These are phyloP conservation scores for Pythium phragmiticola DNA, from an alignment of 352 stramenopile genomes.

Conservation along the genomic window DNA sequence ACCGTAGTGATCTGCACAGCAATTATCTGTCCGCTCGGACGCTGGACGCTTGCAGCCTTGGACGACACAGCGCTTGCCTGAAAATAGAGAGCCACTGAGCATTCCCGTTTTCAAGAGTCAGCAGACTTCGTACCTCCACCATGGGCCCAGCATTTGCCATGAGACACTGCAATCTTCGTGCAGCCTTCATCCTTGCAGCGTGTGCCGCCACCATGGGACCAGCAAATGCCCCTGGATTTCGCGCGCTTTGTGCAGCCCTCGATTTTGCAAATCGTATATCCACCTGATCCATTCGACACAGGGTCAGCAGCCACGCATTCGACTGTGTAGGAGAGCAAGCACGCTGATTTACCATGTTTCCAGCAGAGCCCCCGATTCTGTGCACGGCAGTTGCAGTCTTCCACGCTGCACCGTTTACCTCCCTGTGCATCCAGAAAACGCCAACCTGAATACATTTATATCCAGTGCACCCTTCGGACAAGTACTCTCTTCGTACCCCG, in stretches of 20 bases:
- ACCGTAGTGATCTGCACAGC: constrained; percentile 27
- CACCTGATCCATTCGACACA: constrained; percentile 9
- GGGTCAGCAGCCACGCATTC: background rate
- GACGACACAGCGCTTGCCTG: constrained; percentile 28
- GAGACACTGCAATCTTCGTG: constrained; percentile 35
- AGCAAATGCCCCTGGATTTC: constrained; percentile 35
- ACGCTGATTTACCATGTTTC: constrained; percentile 32
- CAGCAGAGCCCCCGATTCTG: constrained; percentile 45
- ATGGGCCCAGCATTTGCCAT: constrained; percentile 46
- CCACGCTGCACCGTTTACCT: constrained; percentile 43
- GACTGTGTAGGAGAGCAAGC: background rate
- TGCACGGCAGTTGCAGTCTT: constrained; percentile 40
- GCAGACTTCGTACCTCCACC: constrained; percentile 17
- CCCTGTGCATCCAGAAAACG: constrained; percentile 19
- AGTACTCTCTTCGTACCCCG: constrained; percentile 16
- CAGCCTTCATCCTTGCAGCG: constrained; percentile 36
- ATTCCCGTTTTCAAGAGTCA: background rate
- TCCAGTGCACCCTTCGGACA: background rate
- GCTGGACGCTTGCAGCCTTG: constrained; percentile 26
- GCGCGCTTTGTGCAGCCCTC: constrained; percentile 32
- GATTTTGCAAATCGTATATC: constrained; percentile 33
- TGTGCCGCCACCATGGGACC: constrained; percentile 32
- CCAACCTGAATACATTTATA: background rate
- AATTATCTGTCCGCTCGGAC: constrained; percentile 30
- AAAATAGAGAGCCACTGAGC: constrained; percentile 1